Base-by-base conservation (phyloP, 1,284 basidiomycete genomes). In the Kalmanozyma brasiliensis region DNA sequence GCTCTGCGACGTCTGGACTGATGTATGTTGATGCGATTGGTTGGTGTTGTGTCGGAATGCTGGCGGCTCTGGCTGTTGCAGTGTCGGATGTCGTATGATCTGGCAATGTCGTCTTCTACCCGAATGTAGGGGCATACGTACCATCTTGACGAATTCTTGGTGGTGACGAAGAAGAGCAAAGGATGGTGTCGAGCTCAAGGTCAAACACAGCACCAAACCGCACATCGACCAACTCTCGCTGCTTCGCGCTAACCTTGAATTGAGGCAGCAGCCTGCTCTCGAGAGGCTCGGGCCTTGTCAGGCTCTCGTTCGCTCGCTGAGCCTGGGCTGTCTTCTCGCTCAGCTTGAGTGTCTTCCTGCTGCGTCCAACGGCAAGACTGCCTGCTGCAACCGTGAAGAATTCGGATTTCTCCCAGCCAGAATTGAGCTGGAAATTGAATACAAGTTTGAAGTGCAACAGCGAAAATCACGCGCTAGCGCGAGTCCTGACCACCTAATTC, bases 91-190 rank as follows among this genome's bases (percentile, higher is more conserved):
- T 49, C 47, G 55, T 49, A 35, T 65, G 51, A 64, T 65, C 36
- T 45, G 62, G 47, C 29, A 34, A 33, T 20, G 42, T 66, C 49
- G 58, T 10, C 26, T 17, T 38, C 23, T 37, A 49, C 49, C 49
- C 44, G 44, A 41, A 32, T 49, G 43, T 44, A 42, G 29, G 40
- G 36, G 32, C 14, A 14, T 53, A 64, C 67, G 65, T 48, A 70
- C 67, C 67, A 70, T 70, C 67, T 70, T 70, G 67, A 70, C 52
- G 67, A 60, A 60, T 69, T 64, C 67, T 64, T 70, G 67, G 65
- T 68, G 65, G 59, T 68, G 53, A 36, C 65, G 37, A 68, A 52
- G 46, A 62, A 44, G 53, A 61, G 64, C 32, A 47, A 49, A 53
- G 64, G 63, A 56, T 60, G 44, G 40, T 60, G 56, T 38, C 51